Base-by-base conservation (phyloP, 2,329 filamentous ascomycete species). In the Aureobasidium sp. region DNA sequence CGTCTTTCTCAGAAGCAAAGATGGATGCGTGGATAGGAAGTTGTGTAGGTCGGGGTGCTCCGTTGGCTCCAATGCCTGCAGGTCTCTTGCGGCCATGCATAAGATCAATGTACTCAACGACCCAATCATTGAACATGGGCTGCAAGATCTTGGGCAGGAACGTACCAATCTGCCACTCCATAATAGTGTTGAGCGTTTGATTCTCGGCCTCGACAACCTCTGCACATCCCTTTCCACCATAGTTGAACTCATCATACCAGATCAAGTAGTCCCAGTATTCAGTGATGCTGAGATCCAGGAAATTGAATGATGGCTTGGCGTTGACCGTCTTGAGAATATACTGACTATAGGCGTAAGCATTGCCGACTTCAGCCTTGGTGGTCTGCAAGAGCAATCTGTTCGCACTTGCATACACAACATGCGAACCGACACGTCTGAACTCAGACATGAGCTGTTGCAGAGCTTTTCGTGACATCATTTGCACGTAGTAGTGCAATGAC, bases 231-330 rank as follows among this genome's bases (percentile, higher is more conserved):
- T 95, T 95, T 64, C 94, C 94, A 61, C 94, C 95, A 70, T 97
- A 97, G 78, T 99, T 99, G 80, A 93, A 97, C 75, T 97, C 91
- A 68, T 99, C 94, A 68, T 97, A 97, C 94, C 94, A 99, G 4
- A 97, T 87, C 0, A 99, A 85, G 70, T 97, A 97, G 74, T 99
- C 94, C 94, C 94, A 99, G 75, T 97, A 99, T 73, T 99, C 94
- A 68, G 93, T 96, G 74, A 99, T 94, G 69, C 97, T 90, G 3
- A 99, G 81, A 69, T 99, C 94, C 66, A 99, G 86, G 72, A 99
- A 99, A 74, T 97, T 90, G 77, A 99, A 99, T 0, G 97, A 82
- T 0, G 94, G 91, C 70, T 97, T 97, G 62, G 86, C 87, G 75
- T 96, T 93, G 77, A 99, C 97, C 0, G 92, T 96, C 78, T 97